Percentiles rank a stretch among this genome's conserved stretches.
Evolutionary conservation across 2,329 filamentous ascomycete genomes (phyloP).

Genomic region (Penicillium sp.): DNA sequence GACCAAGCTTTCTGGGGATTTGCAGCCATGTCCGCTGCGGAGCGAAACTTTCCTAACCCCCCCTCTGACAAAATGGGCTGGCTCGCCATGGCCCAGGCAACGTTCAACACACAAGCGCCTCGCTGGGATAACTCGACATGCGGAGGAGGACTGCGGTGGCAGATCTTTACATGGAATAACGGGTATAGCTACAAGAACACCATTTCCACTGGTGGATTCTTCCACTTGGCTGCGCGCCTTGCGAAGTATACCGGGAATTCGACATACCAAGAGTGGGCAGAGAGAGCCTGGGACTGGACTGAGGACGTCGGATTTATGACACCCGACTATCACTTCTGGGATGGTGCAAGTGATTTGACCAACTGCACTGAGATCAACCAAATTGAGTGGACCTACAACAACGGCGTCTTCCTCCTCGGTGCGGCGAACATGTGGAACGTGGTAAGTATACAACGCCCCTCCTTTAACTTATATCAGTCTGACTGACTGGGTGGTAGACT

Average conservation of each 20-base stretch:
- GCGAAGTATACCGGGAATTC: constrained; percentile 33
- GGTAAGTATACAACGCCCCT: constrained; percentile 30
- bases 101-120: constrained; percentile 73
- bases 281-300: constrained; percentile 62
- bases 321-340: constrained; percentile 53
- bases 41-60: constrained; percentile 41
- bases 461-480: background rate
- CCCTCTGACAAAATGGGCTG: constrained; percentile 64
- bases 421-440: constrained; percentile 58
- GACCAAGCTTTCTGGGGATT: constrained; percentile 61
- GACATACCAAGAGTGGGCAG: constrained; percentile 61
- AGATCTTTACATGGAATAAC: constrained; percentile 36
- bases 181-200: constrained; percentile 37
- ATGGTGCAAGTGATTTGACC: constrained; percentile 53
- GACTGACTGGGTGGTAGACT: constrained; percentile 27
- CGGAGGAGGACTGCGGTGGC: constrained; percentile 62
- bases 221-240: constrained; percentile 32
- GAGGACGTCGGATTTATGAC: constrained; percentile 52
- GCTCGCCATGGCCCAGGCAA: constrained; percentile 74
- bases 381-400: constrained; percentile 59
- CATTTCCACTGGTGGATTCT: constrained; percentile 36
- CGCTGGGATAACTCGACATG: constrained; percentile 70
- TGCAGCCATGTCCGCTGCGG: constrained; percentile 57
- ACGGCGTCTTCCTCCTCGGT: constrained; percentile 55
- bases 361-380: constrained; percentile 55